Evolutionary conservation across 139 green algal genomes (phyloP).

Genomic region (Chlorella ohadii): DNA sequence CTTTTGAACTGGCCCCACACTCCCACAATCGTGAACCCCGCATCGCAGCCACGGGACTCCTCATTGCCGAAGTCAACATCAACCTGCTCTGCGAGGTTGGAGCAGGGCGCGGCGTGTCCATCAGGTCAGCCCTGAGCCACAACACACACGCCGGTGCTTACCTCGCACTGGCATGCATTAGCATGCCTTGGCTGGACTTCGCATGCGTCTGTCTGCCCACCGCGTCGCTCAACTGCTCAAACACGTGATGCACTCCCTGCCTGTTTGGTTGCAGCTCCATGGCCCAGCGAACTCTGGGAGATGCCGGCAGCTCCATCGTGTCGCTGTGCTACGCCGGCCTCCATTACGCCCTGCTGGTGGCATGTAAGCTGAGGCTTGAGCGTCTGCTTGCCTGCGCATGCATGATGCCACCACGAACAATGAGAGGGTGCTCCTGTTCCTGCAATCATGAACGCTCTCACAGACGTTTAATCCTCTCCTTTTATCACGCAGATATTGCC

Average conservation of each 20-base stretch:
- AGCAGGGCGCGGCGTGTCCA: slow-evolving; percentile 37
- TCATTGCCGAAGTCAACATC: slow-evolving; percentile 69
- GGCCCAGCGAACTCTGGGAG: slow-evolving; percentile 61
- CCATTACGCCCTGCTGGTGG: slow-evolving; percentile 81
- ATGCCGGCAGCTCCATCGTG: slow-evolving; percentile 38
- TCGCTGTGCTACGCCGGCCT: slow-evolving; percentile 74
- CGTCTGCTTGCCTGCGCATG: not conserved
- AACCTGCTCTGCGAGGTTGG: slow-evolving; percentile 67
- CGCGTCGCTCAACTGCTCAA: no score
- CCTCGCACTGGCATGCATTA: no score
- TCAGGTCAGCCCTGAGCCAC: slow-evolving; percentile 25
- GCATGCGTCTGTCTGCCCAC: no score
- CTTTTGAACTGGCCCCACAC: no score
- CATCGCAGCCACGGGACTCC: slow-evolving; percentile 48
- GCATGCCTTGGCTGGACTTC: no score
- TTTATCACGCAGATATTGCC: slow-evolving; percentile 50
- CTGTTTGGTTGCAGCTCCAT: slow-evolving; percentile 41
- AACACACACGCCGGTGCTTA: no score
- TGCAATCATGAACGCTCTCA: not conserved
- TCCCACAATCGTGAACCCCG: not conserved
- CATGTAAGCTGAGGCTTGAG: slow-evolving; percentile 37
- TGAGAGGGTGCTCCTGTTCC: not conserved
- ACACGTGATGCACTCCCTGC: no score
- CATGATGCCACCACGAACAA: no score
- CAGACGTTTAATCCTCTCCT: not conserved